A percentile compares a stretch with the other conserved stretches of the same genome.
phyloP scores from a whole-genome alignment of 495 filamentous ascomycete genomes.

The Aeminium ludgeri region DNA sequence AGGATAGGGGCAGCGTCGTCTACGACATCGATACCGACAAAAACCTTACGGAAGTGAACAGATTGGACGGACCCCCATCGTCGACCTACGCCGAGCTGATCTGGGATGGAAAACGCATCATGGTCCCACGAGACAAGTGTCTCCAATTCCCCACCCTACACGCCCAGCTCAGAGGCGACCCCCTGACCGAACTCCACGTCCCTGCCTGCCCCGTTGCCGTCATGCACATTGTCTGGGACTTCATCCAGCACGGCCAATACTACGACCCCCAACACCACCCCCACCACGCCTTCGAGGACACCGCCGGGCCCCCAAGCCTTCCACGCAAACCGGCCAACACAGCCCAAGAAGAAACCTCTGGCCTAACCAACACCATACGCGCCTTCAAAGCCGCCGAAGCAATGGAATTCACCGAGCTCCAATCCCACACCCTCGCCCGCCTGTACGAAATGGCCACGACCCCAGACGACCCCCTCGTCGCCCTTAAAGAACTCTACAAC shows the following conservation, averaged over 20 bases:
- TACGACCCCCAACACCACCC: background rate
- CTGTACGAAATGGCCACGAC: slow-evolving; percentile 4
- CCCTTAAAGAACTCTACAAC: slow-evolving; percentile 12
- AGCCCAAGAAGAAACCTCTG: background rate
- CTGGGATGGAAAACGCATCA: slow-evolving; percentile 11
- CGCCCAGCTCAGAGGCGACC: slow-evolving; percentile 6
- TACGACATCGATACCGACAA: slow-evolving; percentile 4
- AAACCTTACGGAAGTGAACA: background rate
- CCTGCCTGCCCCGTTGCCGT: slow-evolving; percentile 2
- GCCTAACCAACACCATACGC: slow-evolving; percentile 2
- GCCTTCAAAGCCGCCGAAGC: slow-evolving; percentile 10
- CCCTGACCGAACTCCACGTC: slow-evolving; percentile 6
- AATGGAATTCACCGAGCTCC: slow-evolving; percentile 13
- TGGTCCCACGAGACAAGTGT: slow-evolving; percentile 3
- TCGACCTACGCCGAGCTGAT: slow-evolving; percentile 11
- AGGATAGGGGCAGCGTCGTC: slow-evolving; percentile 6
- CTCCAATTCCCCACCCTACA: slow-evolving; percentile 2
- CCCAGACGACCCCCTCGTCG: slow-evolving; percentile 7
- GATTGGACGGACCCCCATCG: slow-evolving; percentile 9
- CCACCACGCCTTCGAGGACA: too few species aligned
- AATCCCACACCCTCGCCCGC: slow-evolving; percentile 2
- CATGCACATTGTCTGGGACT: slow-evolving; percentile 6
- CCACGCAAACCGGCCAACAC: background rate
- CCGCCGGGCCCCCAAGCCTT: background rate
- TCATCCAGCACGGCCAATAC: slow-evolving; percentile 3